Percentiles rank a stretch among this genome's conserved stretches.
These are phyloP conservation scores for Sequoia sempervirens DNA, from an alignment of 75 land plant species.

Conservation along the genomic window DNA sequence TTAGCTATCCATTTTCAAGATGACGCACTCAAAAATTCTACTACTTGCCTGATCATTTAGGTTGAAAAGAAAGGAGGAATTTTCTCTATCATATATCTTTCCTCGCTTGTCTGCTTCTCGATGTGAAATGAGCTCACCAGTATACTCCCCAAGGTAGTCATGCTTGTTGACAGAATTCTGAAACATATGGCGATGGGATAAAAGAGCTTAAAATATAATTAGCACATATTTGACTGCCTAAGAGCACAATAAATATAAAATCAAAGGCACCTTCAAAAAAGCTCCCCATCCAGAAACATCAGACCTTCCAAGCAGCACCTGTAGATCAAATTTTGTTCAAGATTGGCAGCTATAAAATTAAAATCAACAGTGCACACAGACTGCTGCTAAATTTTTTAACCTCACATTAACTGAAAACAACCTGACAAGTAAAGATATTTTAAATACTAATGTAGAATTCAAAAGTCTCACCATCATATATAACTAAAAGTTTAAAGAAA, in stretches of 20 bases:
- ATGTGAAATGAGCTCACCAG: conserved; percentile 96
- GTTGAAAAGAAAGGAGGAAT: conserved; percentile 96
- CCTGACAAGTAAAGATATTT: neutral
- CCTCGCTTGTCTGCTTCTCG: conserved; percentile 99
- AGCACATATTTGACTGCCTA: no score
- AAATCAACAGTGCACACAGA: neutral
- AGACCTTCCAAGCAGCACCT: conserved; percentile 96
- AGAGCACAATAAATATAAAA: neutral
- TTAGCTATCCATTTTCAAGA: neutral
- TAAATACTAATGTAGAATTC: neutral
- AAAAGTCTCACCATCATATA: neutral
- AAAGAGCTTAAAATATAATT: neutral
- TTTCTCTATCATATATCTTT: conserved; percentile 96
- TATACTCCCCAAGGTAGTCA: conserved; percentile 98
- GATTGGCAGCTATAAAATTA: neutral
- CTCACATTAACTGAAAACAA: neutral
- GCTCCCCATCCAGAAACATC: conserved; percentile 99
- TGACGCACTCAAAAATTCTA: neutral
- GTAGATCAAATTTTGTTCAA: conserved; percentile 3
- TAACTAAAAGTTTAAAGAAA: neutral
- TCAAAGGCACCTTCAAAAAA: conserved; percentile 76
- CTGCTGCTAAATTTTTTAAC: neutral
- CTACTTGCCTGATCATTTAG: conserved; percentile 88
- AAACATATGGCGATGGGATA: conserved; percentile 2
- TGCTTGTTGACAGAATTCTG: conserved; percentile 91